A percentile compares a stretch with the other conserved stretches of the same genome.
Evolutionary conservation across 1,284 basidiomycete species (phyloP).

Genomic region (Inonotus hispidus): DNA sequence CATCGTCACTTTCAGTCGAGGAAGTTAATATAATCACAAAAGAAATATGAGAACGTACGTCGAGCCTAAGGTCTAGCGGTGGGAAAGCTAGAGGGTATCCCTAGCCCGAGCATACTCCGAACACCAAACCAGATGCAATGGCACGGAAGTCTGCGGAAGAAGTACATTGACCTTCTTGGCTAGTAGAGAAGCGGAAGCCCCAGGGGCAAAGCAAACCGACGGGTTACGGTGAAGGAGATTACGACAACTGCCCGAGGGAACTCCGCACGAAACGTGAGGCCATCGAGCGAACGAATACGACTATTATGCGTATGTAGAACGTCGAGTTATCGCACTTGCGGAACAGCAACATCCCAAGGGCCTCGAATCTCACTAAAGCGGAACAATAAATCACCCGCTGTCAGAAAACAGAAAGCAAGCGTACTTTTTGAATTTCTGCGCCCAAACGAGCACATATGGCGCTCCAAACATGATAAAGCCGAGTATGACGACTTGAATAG

Average conservation of each 20-base stretch:
- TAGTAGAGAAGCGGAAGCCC: not conserved
- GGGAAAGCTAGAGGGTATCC: not conserved
- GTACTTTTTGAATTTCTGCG: constrained; percentile 80
- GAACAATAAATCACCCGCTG: not conserved
- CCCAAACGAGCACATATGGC: constrained; percentile 71
- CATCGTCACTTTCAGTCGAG: not conserved
- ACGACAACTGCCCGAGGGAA: not conserved
- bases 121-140: not conserved
- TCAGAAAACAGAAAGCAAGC: constrained; percentile 24
- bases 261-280: not conserved
- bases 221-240: not conserved
- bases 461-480: constrained; percentile 62
- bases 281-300: not conserved
- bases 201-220: not conserved
- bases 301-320: not conserved
- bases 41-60: not conserved
- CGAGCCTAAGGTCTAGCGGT: not conserved
- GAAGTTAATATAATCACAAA: not conserved
- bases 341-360: constrained; percentile 58
- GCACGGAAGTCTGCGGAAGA: not conserved
- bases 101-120: not conserved
- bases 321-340: constrained; percentile 31
- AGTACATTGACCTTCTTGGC: not conserved
- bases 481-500: constrained; percentile 45
- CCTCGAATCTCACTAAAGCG: constrained; percentile 45